These are phyloP conservation scores for Kuraishia piskuri DNA, from an alignment of 805 yeast genomes.

Conservation along the genomic window DNA sequence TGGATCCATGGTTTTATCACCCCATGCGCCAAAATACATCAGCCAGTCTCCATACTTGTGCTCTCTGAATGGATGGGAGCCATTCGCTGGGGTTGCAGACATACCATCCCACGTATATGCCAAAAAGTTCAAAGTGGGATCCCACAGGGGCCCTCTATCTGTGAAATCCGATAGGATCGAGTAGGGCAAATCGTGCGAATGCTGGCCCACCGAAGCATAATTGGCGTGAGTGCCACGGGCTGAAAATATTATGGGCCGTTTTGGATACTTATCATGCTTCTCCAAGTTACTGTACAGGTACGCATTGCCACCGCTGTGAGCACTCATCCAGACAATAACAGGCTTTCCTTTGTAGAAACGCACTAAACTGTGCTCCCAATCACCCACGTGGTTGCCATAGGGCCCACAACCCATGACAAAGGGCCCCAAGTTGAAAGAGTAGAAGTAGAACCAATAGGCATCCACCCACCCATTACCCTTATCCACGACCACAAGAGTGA, in stretches of 20 bases:
- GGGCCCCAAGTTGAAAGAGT: conserved; percentile 91
- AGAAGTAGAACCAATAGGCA: conserved; percentile 93
- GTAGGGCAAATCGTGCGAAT: conserved; percentile 91
- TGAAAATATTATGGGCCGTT: conserved; percentile 72
- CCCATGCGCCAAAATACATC: conserved; percentile 81
- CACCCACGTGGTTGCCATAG: conserved; percentile 94
- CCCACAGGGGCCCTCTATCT: conserved; percentile 94
- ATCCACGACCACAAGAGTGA: conserved; percentile 74
- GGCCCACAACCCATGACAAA: conserved; percentile 98
- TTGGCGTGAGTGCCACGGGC: conserved; percentile 98
- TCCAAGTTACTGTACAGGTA: conserved; percentile 73
- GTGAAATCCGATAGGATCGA: conserved; percentile 87
- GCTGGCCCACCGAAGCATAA: conserved; percentile 93
- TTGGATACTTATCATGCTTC: conserved; percentile 34
- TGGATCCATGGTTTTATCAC: conserved; percentile 61
- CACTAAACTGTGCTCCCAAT: conserved; percentile 94
- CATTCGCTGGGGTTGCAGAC: conserved; percentile 34
- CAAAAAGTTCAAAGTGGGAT: conserved; percentile 73
- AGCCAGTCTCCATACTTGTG: conserved; percentile 64
- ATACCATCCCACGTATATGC: conserved; percentile 75
- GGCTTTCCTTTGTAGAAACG: conserved; percentile 80
- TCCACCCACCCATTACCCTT: conserved; percentile 94
- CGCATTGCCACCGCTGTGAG: conserved; percentile 96
- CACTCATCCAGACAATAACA: conserved; percentile 87
- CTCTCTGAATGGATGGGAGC: conserved; percentile 45